phyloP scores from a whole-genome alignment of 495 filamentous ascomycete genomes.

The Penicillium lividum region DNA sequence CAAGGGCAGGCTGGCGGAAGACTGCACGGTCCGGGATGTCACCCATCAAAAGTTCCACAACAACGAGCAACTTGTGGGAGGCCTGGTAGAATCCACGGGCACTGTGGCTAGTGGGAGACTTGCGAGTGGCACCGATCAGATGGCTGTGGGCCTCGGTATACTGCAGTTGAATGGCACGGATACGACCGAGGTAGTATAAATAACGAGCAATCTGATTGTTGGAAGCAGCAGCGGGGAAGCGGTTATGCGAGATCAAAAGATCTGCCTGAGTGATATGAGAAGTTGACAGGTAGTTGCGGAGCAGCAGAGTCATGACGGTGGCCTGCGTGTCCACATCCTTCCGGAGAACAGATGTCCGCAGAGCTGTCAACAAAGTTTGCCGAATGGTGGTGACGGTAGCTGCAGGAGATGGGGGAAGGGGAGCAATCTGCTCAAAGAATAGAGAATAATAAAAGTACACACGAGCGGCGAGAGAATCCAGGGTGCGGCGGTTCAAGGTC shows the following conservation, averaged over 20 bases:
- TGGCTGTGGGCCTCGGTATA: conserved; percentile 98
- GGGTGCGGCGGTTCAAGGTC: conserved; percentile 83
- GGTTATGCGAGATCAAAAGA: conserved; percentile 88
- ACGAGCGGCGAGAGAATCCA: conserved; percentile 90
- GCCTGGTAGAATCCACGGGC: conserved; percentile 94
- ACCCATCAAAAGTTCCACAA: conserved; percentile 97
- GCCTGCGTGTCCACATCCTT: conserved; percentile 97
- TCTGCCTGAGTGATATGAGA: conserved; percentile 98
- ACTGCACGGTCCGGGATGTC: conserved; percentile 94
- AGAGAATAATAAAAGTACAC: conserved; percentile 97
- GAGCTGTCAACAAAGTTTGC: conserved; percentile 79
- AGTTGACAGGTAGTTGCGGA: conserved; percentile 94
- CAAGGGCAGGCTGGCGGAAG: conserved; percentile 85
- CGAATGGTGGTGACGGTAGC: conserved; percentile 84
- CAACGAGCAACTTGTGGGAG: conserved; percentile 87
- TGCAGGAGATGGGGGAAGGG: conserved; percentile 81
- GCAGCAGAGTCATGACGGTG: conserved; percentile 87
- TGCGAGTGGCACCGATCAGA: conserved; percentile 86
- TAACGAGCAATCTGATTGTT: conserved; percentile 98
- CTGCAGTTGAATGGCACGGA: conserved; percentile 91
- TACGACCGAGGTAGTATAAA: conserved; percentile 93
- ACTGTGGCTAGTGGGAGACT: conserved; percentile 84
- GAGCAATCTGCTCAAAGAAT: conserved; percentile 86
- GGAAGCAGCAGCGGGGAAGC: conserved; percentile 87
- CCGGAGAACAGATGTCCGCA: conserved; percentile 88